Conservation (phyloP, 768 basidiomycete genomes). For the Infundibulicybe gibba region DNA sequence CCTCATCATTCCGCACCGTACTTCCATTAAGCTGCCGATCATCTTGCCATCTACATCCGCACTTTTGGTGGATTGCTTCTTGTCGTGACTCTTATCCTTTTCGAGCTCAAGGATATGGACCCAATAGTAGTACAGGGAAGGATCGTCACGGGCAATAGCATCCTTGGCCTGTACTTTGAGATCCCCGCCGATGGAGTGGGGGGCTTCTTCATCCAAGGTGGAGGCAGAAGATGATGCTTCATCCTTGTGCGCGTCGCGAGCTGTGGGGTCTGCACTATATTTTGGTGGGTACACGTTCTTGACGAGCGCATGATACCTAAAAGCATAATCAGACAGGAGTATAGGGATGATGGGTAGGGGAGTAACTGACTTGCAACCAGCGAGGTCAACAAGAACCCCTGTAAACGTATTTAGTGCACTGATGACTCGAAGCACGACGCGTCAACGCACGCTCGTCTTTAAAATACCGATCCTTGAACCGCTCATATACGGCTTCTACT, state of each 20-base stretch:
- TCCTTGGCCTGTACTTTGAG: conserved; percentile 74
- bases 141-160: conserved; percentile 69
- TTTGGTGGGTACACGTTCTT: conserved; percentile 74
- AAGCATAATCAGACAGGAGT: conserved; percentile 12
- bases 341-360: conserved; percentile 1
- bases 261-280: conserved; percentile 39
- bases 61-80: conserved; percentile 52
- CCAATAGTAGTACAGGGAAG: conserved; percentile 82
- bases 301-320: conserved; percentile 79
- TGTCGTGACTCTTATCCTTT: conserved; percentile 64
- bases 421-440: conserved; percentile 2
- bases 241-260: conserved; percentile 49
- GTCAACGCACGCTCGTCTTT: conserved; percentile 75
- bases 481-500: conserved; percentile 92
- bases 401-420: conserved; percentile 2
- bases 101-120: conserved; percentile 81
- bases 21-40: conserved; percentile 79
- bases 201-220: conserved; percentile 43
- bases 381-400: conserved; percentile 86
- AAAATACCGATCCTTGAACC: conserved; percentile 96
- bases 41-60: conserved; percentile 54
- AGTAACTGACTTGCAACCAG: conserved; percentile 72
- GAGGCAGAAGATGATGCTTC: conserved; percentile 34
- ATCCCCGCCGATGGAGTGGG: conserved; percentile 76
- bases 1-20: conserved; percentile 80